Conservation (phyloP, 139 green algal species). For the Closterium sp. region DNA sequence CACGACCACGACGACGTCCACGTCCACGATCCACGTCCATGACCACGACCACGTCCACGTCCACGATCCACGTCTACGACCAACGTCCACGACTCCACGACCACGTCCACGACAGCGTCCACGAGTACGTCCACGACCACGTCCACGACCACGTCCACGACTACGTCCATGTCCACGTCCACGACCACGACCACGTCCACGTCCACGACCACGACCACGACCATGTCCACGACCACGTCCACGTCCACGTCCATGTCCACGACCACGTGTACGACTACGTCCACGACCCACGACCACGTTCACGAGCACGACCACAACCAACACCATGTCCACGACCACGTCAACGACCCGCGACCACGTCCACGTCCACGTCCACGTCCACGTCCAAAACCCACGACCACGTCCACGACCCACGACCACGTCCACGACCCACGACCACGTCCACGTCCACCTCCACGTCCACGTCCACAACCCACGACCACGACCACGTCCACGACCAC, state of each 20-base stretch:
- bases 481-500: neutral
- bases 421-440: neutral
- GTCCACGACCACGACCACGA: slow-evolving; percentile 17
- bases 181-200: slow-evolving; percentile 19
- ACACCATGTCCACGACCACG: neutral
- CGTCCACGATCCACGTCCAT: too few species aligned
- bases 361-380: neutral
- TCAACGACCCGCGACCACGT: neutral
- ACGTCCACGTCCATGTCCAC: neutral
- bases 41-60: neutral
- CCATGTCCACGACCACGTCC: neutral
- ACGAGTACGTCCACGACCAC: neutral
- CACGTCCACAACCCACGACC: neutral
- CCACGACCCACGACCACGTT: neutral
- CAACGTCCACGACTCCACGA: neutral
- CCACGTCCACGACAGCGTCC: neutral
- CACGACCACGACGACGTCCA: neutral
- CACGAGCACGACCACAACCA: neutral
- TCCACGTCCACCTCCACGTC: neutral
- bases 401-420: neutral
- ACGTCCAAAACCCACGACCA: neutral
- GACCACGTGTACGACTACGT: neutral
- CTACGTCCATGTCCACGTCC: neutral
- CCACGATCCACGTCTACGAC: neutral
- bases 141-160: slow-evolving; percentile 11